Evolutionary conservation across 2,329 filamentous ascomycete species (phyloP), one percentile per base, ranked within the genome.

Genomic region (Xylaria sp.): DNA sequence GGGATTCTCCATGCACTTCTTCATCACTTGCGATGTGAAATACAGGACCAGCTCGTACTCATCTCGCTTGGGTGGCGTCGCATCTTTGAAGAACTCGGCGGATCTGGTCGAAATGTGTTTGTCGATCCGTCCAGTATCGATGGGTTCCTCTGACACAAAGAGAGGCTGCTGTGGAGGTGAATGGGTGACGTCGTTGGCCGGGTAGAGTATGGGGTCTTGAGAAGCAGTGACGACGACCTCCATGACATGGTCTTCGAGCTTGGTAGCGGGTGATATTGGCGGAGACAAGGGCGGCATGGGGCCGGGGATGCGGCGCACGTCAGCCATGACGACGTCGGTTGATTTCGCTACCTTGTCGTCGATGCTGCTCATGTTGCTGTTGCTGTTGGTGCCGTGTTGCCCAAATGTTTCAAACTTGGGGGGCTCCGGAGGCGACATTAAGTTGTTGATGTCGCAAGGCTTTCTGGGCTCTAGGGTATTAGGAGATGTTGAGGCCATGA

Each of bases 381-480:
- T 69, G 60, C 8, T n/a, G 14, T 30, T 24, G 51, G 39, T 39
- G 4, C 3, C 48, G 39, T 5, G 6, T 14, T 81, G 79, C 55
- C 73, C 78, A 76, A 89, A 90, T 73, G 78, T 87, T 70, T 90
- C 87, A 47, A 82, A 78, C 57, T 82, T 83, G 39, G 82, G 76
- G n/a, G 81, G 81, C 45, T 89, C 88, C 24, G 88, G 88, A 36
- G 88, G 88, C 24, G 88, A 90, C 84, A 90, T 89, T 66, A 90
- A 80, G 69, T 81, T 89, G 80, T 78, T 84, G 71, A 87, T 85
- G 69, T 85, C 81, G 61, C 84, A 74, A 2, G 77, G 73, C 71
- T 84, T 85, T 75, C 82, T 85, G 4, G 72, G 48, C 36, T 75
- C 71, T 11, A 71, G 42, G 45, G 67, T 64, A 27, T 54, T 61